Percentiles rank a stretch among this genome's conserved stretches.
Evolutionary conservation across 2,329 filamentous ascomycete species (phyloP).

Genomic region (Fusarium coffeatum): DNA sequence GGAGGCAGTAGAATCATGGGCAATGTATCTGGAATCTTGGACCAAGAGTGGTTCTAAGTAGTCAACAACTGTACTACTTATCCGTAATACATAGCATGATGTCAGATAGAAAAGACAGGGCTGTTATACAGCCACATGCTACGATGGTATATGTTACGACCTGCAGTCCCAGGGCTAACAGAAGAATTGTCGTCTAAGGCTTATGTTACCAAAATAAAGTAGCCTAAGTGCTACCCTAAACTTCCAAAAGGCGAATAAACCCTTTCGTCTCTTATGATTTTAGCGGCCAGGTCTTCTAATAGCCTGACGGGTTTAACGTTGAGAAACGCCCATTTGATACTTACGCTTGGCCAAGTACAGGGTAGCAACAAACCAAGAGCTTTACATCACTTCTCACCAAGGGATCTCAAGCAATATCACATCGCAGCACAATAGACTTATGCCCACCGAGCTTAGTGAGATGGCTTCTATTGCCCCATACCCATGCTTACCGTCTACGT

Average conservation of each 20-base stretch:
- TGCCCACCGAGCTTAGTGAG: slow-evolving; percentile 27
- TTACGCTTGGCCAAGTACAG: neutral
- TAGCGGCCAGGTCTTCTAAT: neutral
- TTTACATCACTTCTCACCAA: neutral
- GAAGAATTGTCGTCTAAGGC: neutral
- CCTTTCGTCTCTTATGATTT: neutral
- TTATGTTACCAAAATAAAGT: neutral
- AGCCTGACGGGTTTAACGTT: neutral
- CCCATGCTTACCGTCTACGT: slow-evolving; percentile 36
- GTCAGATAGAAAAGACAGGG: no score
- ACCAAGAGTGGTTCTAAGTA: slow-evolving; percentile 23
- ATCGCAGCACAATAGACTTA: slow-evolving; percentile 30
- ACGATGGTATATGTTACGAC: neutral
- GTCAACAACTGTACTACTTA: neutral
- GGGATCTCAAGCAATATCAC: slow-evolving; percentile 3
- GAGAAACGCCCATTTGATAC: neutral
- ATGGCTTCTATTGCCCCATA: slow-evolving; percentile 37
- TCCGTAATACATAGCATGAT: neutral
- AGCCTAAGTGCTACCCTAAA: neutral
- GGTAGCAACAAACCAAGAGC: neutral
- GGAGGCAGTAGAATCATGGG: slow-evolving; percentile 44
- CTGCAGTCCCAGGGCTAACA: neutral
- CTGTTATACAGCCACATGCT: neutral
- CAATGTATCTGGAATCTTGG: slow-evolving; percentile 22
- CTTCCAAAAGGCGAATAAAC: neutral